These are phyloP conservation scores for Logfia minima DNA, from an alignment of 129 eudicot genomes.

Conservation along the genomic window DNA sequence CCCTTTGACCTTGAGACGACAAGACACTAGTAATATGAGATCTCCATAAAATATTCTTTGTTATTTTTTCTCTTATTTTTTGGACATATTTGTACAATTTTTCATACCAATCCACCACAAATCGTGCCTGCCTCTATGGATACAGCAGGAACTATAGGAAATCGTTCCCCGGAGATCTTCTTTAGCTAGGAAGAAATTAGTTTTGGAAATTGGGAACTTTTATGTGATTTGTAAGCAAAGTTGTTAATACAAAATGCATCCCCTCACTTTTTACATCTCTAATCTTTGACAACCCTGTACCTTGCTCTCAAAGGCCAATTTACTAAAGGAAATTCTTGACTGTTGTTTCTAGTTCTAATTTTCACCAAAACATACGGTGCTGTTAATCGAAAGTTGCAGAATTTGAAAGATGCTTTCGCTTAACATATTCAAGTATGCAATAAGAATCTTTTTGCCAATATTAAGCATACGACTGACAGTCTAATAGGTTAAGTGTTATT, in stretches of 20 bases:
- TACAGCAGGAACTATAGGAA: constrained; percentile 28
- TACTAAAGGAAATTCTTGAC: not conserved
- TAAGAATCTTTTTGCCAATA: no score
- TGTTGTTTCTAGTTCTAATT: not conserved
- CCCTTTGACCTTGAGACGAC: constrained; percentile 78
- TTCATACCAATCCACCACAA: constrained; percentile 12
- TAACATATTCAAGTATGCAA: no score
- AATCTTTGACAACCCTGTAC: not conserved
- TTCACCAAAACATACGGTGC: not conserved
- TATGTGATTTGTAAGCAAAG: constrained; percentile 27
- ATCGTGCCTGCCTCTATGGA: constrained; percentile 15
- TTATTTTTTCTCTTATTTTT: constrained; percentile 11
- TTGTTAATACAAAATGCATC: constrained; percentile 16
- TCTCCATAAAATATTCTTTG: constrained; percentile 34
- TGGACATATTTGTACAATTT: constrained; percentile 25
- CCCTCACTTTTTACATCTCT: not conserved
- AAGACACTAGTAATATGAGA: constrained; percentile 51
- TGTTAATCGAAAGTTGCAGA: no score
- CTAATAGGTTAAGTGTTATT: no score
- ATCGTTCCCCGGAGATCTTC: constrained; percentile 8
- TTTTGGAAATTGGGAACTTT: constrained; percentile 32
- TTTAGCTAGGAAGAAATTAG: constrained; percentile 25
- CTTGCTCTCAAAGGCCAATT: not conserved
- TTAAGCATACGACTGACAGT: no score
- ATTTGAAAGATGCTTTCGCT: no score